Conservation (phyloP, 768 basidiomycete genomes). For the Suillus subluteus region DNA sequence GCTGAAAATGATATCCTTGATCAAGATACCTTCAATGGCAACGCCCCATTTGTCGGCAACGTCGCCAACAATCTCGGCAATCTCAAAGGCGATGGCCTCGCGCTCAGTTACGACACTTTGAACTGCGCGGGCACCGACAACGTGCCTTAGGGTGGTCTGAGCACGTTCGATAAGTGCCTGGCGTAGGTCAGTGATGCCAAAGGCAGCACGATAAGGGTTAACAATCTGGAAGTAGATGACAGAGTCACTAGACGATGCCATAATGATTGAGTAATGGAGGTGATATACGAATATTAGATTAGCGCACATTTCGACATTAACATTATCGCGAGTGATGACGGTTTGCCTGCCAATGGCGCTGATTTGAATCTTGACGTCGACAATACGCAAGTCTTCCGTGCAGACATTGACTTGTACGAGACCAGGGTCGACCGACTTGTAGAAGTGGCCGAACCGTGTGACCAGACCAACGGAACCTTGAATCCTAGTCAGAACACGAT, state of each 20-base stretch:
- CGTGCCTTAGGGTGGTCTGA: slow-evolving; percentile 96
- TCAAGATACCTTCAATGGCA: slow-evolving; percentile 92
- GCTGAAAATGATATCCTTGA: slow-evolving; percentile 94
- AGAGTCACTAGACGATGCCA: slow-evolving; percentile 64
- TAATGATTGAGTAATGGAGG: slow-evolving; percentile 15
- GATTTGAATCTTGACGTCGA: slow-evolving; percentile 97
- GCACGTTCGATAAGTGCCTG: slow-evolving; percentile 83
- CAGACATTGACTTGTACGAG: slow-evolving; percentile 93
- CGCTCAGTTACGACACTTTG: slow-evolving; percentile 97
- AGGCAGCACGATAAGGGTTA: slow-evolving; percentile 92
- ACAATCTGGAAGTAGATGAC: slow-evolving; percentile 92
- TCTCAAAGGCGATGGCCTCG: slow-evolving; percentile 94
- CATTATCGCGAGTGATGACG: slow-evolving; percentile 96
- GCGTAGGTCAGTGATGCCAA: slow-evolving; percentile 89
- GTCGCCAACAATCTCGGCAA: slow-evolving; percentile 93
- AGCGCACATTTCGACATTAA: slow-evolving; percentile 88
- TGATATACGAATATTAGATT: background rate
- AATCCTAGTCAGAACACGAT: slow-evolving; percentile 22
- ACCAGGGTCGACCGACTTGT: slow-evolving; percentile 94
- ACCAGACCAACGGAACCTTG: slow-evolving; percentile 88
- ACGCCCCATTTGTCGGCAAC: slow-evolving; percentile 97
- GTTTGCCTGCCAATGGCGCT: slow-evolving; percentile 83
- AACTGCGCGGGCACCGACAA: slow-evolving; percentile 93
- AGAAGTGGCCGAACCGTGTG: slow-evolving; percentile 93
- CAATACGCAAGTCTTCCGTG: slow-evolving; percentile 82